Base-by-base conservation (phyloP, 495 filamentous ascomycete species). In the Halenospora varia region DNA sequence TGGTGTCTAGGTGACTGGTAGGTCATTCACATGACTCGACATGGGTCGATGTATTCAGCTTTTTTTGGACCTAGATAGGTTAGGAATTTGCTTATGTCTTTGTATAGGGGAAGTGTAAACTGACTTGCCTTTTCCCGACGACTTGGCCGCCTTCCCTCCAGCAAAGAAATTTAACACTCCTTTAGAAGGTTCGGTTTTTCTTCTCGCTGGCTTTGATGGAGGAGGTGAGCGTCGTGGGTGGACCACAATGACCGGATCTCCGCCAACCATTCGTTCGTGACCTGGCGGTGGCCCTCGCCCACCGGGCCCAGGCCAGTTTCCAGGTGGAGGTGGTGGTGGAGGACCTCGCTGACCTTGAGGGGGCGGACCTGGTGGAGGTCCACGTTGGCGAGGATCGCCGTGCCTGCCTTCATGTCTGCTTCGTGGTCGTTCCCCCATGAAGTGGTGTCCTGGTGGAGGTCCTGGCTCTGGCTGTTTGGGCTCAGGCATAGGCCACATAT, bases 401-500 rank as follows among this genome's bases (percentile, higher is more conserved):
- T 24, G 25, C 10, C 18, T 10, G 17, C 17, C 19, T 17, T 53
- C 13, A 22, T 39, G 35, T 2, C 52, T n/a, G 19, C 50, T 53
- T 6, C 50, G 25, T 2, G 51, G 51, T 44, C 23, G 51, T 39
- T 35, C n/a, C n/a, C n/a, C n/a, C 49, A 25, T 29, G 49, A 39
- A 18, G 13, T 3, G 49, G 49, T 40, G 49, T 9, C 11, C 11
- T 19, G 51, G 51, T 8, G 29, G 29, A 45, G n/a, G 29, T 11
- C 20, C 19, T 4, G 51, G 10, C 23, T 10, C 10, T 24, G 23
- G 18, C 39, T 9, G 49, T 25, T 41, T 59, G 10, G 54, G 50
- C 35, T 68, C 84, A 1, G 81, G 82, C 68, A 92, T 84, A 3
- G 89, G 89, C 90, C 90, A 94, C 87, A 94, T 90, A 60, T 90